phyloP scores from a whole-genome alignment of 176 grass and related monocot genomes.

The Avena insularis region DNA sequence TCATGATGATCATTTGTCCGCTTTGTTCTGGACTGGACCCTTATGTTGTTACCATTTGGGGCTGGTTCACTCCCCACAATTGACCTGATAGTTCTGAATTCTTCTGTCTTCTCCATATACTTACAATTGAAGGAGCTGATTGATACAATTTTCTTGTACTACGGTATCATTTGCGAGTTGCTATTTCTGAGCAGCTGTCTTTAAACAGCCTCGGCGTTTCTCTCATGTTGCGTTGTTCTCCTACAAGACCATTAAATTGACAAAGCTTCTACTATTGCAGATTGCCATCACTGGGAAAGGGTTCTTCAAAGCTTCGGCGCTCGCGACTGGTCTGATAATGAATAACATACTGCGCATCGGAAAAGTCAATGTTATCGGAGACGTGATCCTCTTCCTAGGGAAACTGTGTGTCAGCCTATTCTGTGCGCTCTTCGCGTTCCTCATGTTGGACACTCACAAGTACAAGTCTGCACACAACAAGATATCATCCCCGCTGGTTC shows the following conservation, averaged over 20 bases:
- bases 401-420: slow-evolving; percentile 93
- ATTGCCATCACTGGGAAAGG: slow-evolving; percentile 96
- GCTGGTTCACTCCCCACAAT: background rate
- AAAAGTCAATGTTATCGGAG: slow-evolving; percentile 95
- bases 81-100: slow-evolving; percentile 9
- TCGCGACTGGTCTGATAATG: slow-evolving; percentile 95
- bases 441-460: slow-evolving; percentile 94
- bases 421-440: slow-evolving; percentile 91
- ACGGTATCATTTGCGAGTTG: background rate
- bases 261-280: slow-evolving; percentile 48
- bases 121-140: background rate
- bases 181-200: background rate
- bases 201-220: background rate
- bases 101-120: background rate
- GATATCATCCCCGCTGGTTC: slow-evolving; percentile 92
- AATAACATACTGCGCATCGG: slow-evolving; percentile 98
- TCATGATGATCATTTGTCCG: background rate
- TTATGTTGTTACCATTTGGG: background rate
- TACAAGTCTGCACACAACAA: slow-evolving; percentile 96
- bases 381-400: slow-evolving; percentile 96
- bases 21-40: background rate
- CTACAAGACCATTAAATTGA: background rate
- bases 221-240: slow-evolving; percentile 18
- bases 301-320: slow-evolving; percentile 87
- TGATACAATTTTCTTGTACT: background rate